Percentiles rank a stretch among this genome's conserved stretches.
Evolutionary conservation across 495 filamentous ascomycete species (phyloP).

Genomic region (Podospora pseudoanserina): DNA sequence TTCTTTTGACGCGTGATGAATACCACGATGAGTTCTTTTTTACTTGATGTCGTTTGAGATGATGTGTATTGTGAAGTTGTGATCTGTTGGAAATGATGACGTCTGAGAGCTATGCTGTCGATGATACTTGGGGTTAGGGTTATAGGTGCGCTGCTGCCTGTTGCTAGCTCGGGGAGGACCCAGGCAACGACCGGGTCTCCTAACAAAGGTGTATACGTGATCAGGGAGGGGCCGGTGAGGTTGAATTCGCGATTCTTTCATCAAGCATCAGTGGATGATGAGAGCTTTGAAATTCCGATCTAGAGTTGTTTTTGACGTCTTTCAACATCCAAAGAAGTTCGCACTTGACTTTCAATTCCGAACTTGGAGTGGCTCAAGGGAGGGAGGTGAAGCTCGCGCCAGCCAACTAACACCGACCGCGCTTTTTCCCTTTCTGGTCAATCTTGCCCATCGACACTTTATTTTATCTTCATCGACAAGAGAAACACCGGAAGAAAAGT

Average conservation of each 20-base stretch:
- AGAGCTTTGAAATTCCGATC: not conserved
- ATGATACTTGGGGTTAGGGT: conserved; percentile 17
- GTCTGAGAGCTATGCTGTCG: not conserved
- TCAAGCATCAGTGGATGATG: not conserved
- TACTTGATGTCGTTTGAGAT: not conserved
- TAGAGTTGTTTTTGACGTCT: not conserved
- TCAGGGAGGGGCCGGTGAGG: not conserved
- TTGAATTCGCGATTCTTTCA: not conserved
- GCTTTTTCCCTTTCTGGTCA: not conserved
- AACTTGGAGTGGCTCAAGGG: not conserved
- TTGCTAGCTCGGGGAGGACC: not conserved
- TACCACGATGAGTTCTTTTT: conserved; percentile 8
- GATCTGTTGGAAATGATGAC: not conserved
- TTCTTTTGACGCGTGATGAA: conserved; percentile 9
- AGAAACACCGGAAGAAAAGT: conserved; percentile 15
- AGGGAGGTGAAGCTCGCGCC: not conserved
- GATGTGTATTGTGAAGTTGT: not conserved
- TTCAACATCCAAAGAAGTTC: not conserved
- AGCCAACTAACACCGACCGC: not conserved
- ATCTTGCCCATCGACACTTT: not conserved
- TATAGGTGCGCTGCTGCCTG: conserved; percentile 20
- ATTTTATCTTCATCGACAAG: not conserved
- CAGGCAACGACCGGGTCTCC: conserved; percentile 10
- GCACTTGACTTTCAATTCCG: not conserved
- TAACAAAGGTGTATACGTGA: not conserved